Conservation (phyloP, 768 basidiomycete genomes). For the Omphalotus guepiniiformis region DNA sequence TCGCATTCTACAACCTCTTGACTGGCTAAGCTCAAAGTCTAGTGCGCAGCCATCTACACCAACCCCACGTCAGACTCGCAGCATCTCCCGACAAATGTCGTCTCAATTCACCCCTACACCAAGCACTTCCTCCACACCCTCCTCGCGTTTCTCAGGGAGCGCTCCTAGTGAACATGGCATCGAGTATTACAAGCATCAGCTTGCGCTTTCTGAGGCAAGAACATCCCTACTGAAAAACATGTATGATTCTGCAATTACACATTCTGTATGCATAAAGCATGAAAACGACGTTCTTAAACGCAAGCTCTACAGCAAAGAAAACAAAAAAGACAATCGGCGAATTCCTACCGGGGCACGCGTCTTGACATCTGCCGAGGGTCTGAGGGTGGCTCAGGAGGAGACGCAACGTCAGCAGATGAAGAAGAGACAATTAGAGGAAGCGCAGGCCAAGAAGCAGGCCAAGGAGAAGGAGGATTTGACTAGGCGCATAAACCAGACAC, state of each 20-base stretch:
- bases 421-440: neutral
- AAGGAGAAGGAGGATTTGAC: neutral
- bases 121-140: too few relatives aligned
- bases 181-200: too few relatives aligned
- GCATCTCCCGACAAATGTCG: too few relatives aligned
- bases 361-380: neutral
- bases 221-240: too few relatives aligned
- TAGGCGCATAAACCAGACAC: neutral
- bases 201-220: neutral
- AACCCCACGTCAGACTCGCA: too few relatives aligned
- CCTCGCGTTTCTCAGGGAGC: too few relatives aligned
- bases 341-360: neutral
- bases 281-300: neutral
- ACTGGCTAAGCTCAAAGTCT: too few relatives aligned
- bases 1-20: too few relatives aligned
- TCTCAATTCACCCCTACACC: too few relatives aligned
- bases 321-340: neutral
- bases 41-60: too few relatives aligned
- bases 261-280: neutral
- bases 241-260: neutral
- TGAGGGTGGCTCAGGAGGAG: neutral
- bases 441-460: neutral
- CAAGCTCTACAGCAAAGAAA: neutral
- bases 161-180: too few relatives aligned
- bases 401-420: neutral